Evolutionary conservation across 2,329 filamentous ascomycete genomes (phyloP).

Genomic region (Penicillium freii): DNA sequence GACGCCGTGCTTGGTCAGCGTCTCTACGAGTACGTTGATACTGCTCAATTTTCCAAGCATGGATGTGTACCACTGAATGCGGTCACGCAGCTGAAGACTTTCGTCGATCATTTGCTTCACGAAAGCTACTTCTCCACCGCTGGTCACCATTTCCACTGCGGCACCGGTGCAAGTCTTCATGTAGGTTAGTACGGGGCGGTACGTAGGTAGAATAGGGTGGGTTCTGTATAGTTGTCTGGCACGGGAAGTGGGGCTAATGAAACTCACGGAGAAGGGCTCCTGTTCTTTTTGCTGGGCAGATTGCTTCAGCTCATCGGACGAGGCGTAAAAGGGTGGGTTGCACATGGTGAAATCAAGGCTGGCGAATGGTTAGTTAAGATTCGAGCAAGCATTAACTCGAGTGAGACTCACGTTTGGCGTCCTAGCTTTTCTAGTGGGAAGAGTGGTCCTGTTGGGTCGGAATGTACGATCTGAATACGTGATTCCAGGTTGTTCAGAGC

Average conservation of each 20-base stretch:
- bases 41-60: constrained; percentile 85
- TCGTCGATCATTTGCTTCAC: constrained; percentile 69
- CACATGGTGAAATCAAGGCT: constrained; percentile 82
- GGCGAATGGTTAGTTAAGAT: constrained; percentile 6
- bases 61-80: constrained; percentile 81
- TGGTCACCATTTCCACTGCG: constrained; percentile 78
- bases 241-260: neutral
- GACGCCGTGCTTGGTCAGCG: constrained; percentile 57
- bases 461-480: constrained; percentile 64
- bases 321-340: constrained; percentile 93
- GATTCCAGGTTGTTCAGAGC: constrained; percentile 61
- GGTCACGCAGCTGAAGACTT: constrained; percentile 58
- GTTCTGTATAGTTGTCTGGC: neutral
- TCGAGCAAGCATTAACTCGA: neutral
- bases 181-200: neutral
- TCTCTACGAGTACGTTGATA: constrained; percentile 59
- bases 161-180: constrained; percentile 64
- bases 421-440: constrained; percentile 58
- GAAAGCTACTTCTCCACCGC: constrained; percentile 75
- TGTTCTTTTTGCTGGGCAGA: constrained; percentile 65
- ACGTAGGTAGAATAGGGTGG: neutral
- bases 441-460: constrained; percentile 53
- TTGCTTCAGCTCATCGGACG: constrained; percentile 63
- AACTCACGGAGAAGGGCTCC: constrained; percentile 66
- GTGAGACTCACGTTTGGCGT: constrained; percentile 23